phyloP scores from a whole-genome alignment of 768 basidiomycete species.

The Mycena crocata region DNA sequence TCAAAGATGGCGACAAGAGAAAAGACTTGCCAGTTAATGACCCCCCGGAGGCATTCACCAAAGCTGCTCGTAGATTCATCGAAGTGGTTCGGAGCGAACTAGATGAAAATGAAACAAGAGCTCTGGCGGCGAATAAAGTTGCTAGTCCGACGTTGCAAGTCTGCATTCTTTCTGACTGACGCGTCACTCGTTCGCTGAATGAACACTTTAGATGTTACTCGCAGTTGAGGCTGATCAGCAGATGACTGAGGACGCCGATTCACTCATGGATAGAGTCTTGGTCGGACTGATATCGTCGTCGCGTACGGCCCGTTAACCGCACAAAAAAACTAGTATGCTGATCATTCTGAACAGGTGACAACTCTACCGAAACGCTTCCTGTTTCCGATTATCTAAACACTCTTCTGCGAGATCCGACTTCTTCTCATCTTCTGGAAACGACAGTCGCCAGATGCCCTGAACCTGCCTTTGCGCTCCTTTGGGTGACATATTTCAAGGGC shows the following conservation, averaged over 20 bases:
- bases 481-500: conserved; percentile 84
- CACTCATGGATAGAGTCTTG: conserved; percentile 85
- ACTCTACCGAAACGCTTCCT: conserved; percentile 52
- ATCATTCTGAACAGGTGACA: conserved; percentile 48
- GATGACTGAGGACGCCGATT: conserved; percentile 67
- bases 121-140: conserved; percentile 79
- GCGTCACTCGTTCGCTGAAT: background rate
- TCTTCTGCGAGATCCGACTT: conserved; percentile 85
- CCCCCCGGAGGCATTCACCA: conserved; percentile 62
- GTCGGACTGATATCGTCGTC: conserved; percentile 77
- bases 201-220: conserved; percentile 71
- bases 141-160: conserved; percentile 85
- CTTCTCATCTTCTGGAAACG: conserved; percentile 91
- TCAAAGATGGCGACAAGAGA: conserved; percentile 59
- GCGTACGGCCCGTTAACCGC: conserved; percentile 56
- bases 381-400: conserved; percentile 85
- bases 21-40: conserved; percentile 39
- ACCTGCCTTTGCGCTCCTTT: conserved; percentile 71
- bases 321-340: background rate
- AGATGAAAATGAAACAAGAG: conserved; percentile 79
- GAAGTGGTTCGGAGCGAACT: conserved; percentile 62
- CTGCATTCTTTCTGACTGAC: conserved; percentile 30
- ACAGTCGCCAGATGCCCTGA: conserved; percentile 73
- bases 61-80: conserved; percentile 60
- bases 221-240: conserved; percentile 83